Base-by-base conservation (phyloP, 768 basidiomycete genomes). In the Termitomyces sp. region DNA sequence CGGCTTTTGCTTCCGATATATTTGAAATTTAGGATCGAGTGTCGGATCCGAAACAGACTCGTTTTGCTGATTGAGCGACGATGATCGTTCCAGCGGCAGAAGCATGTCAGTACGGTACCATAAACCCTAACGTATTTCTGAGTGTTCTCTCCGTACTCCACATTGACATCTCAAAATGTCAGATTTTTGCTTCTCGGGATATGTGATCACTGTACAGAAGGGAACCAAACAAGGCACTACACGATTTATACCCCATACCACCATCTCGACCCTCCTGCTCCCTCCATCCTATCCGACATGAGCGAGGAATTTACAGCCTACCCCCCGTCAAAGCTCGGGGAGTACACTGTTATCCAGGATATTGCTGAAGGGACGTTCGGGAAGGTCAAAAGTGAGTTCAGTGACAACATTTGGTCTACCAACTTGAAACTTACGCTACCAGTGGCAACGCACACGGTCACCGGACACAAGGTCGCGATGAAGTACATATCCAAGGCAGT, bases 351-450 rank as follows among this genome's bases (percentile, higher is more conserved):
- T 60, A 84, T 89, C 58, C 76, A 85, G 60, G 94, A 96, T 65
- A 90, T 98, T 61, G 96, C 96, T 20, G 94, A 96, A 65, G 97
- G 97, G 3, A 96, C 94, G 12, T 99, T 98, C 78, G 97, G 96
- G 58, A 98, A 97, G 77, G 97, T 99, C 73, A 98, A 98, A 83
- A 92, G 96, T 97, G 75, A 74, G 94, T 15, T 18, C 36, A 53
- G 22, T 52, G 33, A 57, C 48, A 51, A 49, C 12, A 38, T 28
- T 51, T n/a, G 18, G 35, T 49, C 6, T 13, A 11, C n/a, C 28
- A 12, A 67, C 42, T 62, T 36, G 60, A 38, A 56, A 57, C 66
- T 60, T 61, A 49, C 58, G 59, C 40, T 59, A 60, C 36, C 65
- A 98, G 96, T 96, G 85, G 96, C 95, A 45, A 86, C 85, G 12